Base-by-base conservation (phyloP, 2,329 filamentous ascomycete genomes). In the Drechslera avenae region DNA sequence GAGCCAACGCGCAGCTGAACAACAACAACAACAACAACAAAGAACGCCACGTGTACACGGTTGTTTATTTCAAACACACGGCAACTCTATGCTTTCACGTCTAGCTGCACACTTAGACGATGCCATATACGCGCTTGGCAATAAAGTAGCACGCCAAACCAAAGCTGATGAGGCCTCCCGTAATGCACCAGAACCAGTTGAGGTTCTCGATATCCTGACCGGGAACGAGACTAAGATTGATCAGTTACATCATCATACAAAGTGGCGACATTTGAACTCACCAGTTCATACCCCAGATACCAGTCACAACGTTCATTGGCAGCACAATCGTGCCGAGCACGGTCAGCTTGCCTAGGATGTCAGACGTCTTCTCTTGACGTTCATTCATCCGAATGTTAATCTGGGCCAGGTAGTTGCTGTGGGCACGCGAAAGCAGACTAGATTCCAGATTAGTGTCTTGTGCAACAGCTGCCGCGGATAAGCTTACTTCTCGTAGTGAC, bases 351-450 rank as follows among this genome's bases (percentile, higher is more conserved):
- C 92, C 92, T 10, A 99, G 83, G 1, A 97, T 91, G 71, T 99
- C 93, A 33, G 91, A 91, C 1, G 94, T 99, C 76, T 95, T 87
- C 73, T 99, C 93, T 72, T 95, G 90, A 39, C 94, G 87, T 78
- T 97, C 93, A 74, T 97, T 97, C 93, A 97, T 97, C 67, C 91
- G 86, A 65, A 97, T 96, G 75, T 97, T 97, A 77, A 99, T 97
- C 73, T 99, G 94, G 0, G 94, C 94, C n/a, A 99, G 88, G 72
- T 99, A 99, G 72, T 97, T 99, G 69, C 86, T 90, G 68, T 99
- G 94, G 10, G 92, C 92, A 50, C 94, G 86, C 39, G 90, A 90
- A 21, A 99, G 82, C 41, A 99, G 90, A 67, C 91, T 94, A 59
- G 3, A 23, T 13, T 17, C 4, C 33, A 17, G 51, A 54, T 68